These are phyloP conservation scores for Chlorella sp. DNA, from an alignment of 139 green algal species.

Conservation along the genomic window DNA sequence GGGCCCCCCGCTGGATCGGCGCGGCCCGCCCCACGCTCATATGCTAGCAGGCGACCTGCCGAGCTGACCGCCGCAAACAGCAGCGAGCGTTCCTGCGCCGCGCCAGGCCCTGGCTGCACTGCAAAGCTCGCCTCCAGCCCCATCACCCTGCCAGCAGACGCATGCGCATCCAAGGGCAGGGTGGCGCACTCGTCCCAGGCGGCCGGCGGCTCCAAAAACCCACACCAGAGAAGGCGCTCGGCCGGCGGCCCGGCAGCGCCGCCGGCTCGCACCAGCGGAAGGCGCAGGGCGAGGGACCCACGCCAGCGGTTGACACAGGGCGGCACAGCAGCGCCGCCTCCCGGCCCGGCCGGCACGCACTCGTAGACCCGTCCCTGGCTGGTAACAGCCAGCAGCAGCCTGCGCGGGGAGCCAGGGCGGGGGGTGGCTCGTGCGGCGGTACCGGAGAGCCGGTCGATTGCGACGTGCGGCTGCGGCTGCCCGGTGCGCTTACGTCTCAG, in stretches of 20 bases:
- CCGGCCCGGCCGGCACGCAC: too few species aligned
- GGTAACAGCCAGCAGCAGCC: background rate
- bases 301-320: conserved; percentile 6
- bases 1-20: too few species aligned
- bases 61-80: too few species aligned
- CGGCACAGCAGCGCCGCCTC: background rate
- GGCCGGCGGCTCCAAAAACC: background rate
- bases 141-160: too few species aligned
- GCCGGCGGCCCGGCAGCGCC: background rate
- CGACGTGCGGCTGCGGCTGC: conserved; percentile 6
- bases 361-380: background rate
- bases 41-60: too few species aligned
- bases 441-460: background rate
- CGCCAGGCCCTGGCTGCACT: too few species aligned
- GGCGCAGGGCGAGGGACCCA: background rate
- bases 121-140: too few species aligned
- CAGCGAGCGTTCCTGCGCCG: too few species aligned
- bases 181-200: too few species aligned
- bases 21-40: too few species aligned
- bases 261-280: background rate
- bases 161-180: too few species aligned
- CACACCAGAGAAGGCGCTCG: background rate
- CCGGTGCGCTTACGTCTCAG: background rate
- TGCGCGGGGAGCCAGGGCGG: background rate
- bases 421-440: background rate